Percentiles rank a stretch among this genome's conserved stretches.
Conservation (phyloP, 495 filamentous ascomycete genomes). For the Neurospora sp. region DNA sequence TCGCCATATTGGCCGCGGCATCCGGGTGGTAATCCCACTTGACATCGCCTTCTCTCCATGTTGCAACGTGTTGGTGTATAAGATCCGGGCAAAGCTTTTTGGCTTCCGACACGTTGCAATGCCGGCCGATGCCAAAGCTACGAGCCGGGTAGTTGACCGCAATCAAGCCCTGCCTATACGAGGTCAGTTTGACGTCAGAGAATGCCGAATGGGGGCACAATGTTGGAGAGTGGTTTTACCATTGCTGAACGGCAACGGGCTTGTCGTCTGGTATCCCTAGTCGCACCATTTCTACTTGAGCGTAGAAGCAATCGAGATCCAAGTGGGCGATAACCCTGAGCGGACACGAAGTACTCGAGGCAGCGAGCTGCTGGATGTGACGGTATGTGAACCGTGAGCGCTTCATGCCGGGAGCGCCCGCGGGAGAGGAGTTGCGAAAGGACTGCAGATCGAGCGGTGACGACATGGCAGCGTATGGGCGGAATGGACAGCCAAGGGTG, state of each 20-base stretch:
- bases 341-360: conserved; percentile 60
- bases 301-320: conserved; percentile 97
- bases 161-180: conserved; percentile 61
- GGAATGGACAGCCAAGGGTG: conserved; percentile 19
- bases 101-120: conserved; percentile 70
- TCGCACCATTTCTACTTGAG: conserved; percentile 89
- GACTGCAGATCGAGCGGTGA: conserved; percentile 16
- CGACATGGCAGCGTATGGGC: conserved; percentile 7
- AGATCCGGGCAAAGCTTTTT: conserved; percentile 78
- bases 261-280: conserved; percentile 60
- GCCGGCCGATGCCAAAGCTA: conserved; percentile 63
- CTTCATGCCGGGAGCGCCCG: conserved; percentile 28
- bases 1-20: conserved; percentile 60
- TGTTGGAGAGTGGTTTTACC: conserved; percentile 29
- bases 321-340: conserved; percentile 84
- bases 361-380: conserved; percentile 64
- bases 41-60: conserved; percentile 83
- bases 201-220: neutral
- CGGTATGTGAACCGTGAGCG: conserved; percentile 75
- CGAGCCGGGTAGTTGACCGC: conserved; percentile 93
- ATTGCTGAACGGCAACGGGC: conserved; percentile 89
- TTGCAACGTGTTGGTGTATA: conserved; percentile 85
- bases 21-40: conserved; percentile 88
- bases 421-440: conserved; percentile 32
- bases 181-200: neutral